Evolutionary conservation across 2,329 filamentous ascomycete species (phyloP), one percentile per base, ranked within the genome.

Genomic region (Dactylonectria macrodidyma): DNA sequence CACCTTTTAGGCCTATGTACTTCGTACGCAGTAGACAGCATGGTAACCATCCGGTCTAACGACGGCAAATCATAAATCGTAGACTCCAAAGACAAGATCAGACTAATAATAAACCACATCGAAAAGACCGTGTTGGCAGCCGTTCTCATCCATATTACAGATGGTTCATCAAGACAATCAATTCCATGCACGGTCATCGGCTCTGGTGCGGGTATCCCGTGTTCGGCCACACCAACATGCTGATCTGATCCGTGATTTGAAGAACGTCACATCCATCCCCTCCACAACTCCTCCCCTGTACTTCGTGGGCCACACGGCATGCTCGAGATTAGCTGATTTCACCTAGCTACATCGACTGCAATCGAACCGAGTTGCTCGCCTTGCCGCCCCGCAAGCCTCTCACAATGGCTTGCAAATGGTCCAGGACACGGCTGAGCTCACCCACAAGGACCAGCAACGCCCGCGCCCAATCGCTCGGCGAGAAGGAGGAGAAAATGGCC

Each of bases 241-340:
- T 14, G 4, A 26, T 16, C 26, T 34, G n/a, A 14, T 30, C 34
- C n/a, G 11, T 10, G 11, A 36, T 12, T 3, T 33, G 2, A 14
- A n/a, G 14, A n/a, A n/a, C 14, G 41, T 44, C n/a, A n/a, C 41
- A 44, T 44, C 41, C 16, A 44, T 44, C 41, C 41, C 51, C 51
- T 54, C 36, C 51, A 30, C 30, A 52, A 5, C 26, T 33, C 51
- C 51, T 36, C 30, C 36, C 33, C 5, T n/a, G 12, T 14, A n/a
- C 19, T 19, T 19, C 19, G 19, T 19, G 19, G 41, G 8, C 51
- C 51, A 38, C 51, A 36, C 26, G 50, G 4, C 19, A 14, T 26
- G n/a, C 24, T 54, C 51, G 36, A 54, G 51, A 54, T 54, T 54
- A 54, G 51, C 51, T 54, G 51, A 54, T 54, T 54, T 54, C 51